Evolutionary conservation across 1,284 basidiomycete species (phyloP).

Genomic region (Chondrostereum purpureum): DNA sequence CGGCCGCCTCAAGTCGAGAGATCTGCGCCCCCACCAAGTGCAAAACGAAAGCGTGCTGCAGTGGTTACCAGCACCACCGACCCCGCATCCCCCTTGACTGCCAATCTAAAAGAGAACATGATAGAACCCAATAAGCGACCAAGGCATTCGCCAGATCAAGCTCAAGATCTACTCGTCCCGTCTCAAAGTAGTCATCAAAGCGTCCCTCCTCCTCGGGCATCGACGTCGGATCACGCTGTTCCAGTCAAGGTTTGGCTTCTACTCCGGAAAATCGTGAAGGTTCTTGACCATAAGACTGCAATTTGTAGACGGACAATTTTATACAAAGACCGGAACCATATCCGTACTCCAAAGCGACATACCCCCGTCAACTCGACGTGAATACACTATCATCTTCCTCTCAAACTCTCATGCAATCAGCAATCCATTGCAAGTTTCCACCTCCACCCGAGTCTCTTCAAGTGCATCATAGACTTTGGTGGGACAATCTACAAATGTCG

Average conservation of each 20-base stretch:
- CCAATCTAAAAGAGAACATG: constrained; percentile 28
- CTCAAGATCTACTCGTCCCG: constrained; percentile 19
- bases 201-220: constrained; percentile 16
- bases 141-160: constrained; percentile 21
- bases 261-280: too few relatives aligned
- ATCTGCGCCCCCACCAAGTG: constrained; percentile 37
- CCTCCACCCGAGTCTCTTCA: constrained; percentile 35
- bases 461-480: constrained; percentile 50
- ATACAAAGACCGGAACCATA: constrained; percentile 25
- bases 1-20: constrained; percentile 47
- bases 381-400: constrained; percentile 23
- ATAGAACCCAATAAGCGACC: constrained; percentile 17
- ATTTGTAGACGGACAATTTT: too few relatives aligned
- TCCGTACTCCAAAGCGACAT: constrained; percentile 25
- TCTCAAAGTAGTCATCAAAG: constrained; percentile 16
- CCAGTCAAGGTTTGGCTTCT: too few relatives aligned
- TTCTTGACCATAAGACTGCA: too few relatives aligned
- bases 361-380: constrained; percentile 29
- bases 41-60: constrained; percentile 54
- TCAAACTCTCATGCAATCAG: constrained; percentile 11
- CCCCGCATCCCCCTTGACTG: constrained; percentile 21
- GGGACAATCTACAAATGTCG: constrained; percentile 50
- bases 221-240: constrained; percentile 6
- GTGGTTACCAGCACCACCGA: constrained; percentile 22
- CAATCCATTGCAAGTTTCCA: constrained; percentile 27